A percentile compares a stretch with the other conserved stretches of the same genome.
Evolutionary conservation across 2,329 filamentous ascomycete species (phyloP).

Genomic region (Xylariaceae sp.): DNA sequence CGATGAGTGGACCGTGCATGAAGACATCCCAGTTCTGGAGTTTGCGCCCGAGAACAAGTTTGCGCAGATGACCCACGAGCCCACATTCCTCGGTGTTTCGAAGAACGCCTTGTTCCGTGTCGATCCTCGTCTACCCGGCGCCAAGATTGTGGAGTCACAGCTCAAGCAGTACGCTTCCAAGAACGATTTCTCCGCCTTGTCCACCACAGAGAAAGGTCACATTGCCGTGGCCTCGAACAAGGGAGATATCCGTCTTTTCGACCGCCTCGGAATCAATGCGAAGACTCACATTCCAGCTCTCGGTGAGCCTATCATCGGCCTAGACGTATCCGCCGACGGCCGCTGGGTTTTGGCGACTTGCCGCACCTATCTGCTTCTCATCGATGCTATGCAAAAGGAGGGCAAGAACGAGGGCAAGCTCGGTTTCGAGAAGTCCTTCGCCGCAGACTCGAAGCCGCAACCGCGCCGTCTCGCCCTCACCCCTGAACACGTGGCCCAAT

Average conservation of each 20-base stretch:
- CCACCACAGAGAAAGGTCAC: conserved; percentile 94
- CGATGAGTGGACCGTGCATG: conserved; percentile 97
- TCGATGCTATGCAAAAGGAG: conserved; percentile 82
- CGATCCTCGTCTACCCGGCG: conserved; percentile 82
- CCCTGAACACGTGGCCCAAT: conserved; percentile 90
- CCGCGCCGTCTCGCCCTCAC: conserved; percentile 84
- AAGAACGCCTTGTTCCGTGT: conserved; percentile 89
- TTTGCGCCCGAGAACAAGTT: conserved; percentile 98
- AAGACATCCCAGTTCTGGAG: conserved; percentile 86
- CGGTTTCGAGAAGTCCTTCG: conserved; percentile 92
- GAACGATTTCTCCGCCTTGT: conserved; percentile 92
- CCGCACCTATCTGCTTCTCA: conserved; percentile 86
- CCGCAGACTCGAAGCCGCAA: conserved; percentile 88
- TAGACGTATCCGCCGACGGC: conserved; percentile 93
- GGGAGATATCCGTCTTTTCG: conserved; percentile 93
- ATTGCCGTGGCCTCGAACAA: conserved; percentile 97
- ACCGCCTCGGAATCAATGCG: conserved; percentile 91
- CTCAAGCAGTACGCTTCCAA: conserved; percentile 96
- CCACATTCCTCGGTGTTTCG: conserved; percentile 91
- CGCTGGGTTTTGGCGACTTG: conserved; percentile 95
- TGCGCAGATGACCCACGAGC: conserved; percentile 90
- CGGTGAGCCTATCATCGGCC: conserved; percentile 87
- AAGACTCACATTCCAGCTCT: conserved; percentile 96
- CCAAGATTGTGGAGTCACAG: conserved; percentile 87
- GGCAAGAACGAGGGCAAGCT: conserved; percentile 97